phyloP scores from a whole-genome alignment of 371 early-diverging fungal genomes.

The Phascolomyces articulosus region DNA sequence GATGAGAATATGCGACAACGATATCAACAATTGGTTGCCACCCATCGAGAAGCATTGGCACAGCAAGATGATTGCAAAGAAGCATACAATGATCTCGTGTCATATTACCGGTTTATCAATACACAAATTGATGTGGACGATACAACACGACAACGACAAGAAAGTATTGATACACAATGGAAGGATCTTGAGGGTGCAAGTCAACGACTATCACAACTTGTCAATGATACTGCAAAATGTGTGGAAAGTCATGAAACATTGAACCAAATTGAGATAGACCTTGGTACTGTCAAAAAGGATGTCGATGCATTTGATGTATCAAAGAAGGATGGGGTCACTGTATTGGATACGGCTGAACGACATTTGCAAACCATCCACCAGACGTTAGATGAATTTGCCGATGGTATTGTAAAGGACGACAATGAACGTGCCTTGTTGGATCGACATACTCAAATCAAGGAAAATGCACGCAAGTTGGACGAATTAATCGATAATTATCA shows the following conservation, averaged over 20 bases:
- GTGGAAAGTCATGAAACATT: slow-evolving; percentile 8
- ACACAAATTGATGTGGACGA: slow-evolving; percentile 27
- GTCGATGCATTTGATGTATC: background rate
- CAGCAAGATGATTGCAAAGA: slow-evolving; percentile 35
- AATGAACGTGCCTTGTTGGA: background rate
- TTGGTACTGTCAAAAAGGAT: background rate
- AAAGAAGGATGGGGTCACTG: background rate
- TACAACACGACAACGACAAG: slow-evolving; percentile 24
- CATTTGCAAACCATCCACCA: background rate
- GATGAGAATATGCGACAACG: slow-evolving; percentile 11
- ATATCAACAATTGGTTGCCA: slow-evolving; percentile 17
- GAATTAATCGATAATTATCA: background rate
- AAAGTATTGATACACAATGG: background rate
- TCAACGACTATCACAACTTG: background rate
- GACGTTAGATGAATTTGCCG: background rate
- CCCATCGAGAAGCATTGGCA: slow-evolving; percentile 26
- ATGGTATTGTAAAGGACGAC: background rate
- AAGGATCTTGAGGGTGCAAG: slow-evolving; percentile 10
- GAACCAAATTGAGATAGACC: background rate
- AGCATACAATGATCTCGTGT: slow-evolving; percentile 38
- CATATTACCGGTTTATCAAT: slow-evolving; percentile 33
- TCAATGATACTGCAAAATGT: slow-evolving; percentile 6
- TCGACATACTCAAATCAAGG: background rate
- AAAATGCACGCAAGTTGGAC: background rate
- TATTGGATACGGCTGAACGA: background rate